phyloP scores from a whole-genome alignment of 208 protist species.

The Entamoeba dispar region DNA sequence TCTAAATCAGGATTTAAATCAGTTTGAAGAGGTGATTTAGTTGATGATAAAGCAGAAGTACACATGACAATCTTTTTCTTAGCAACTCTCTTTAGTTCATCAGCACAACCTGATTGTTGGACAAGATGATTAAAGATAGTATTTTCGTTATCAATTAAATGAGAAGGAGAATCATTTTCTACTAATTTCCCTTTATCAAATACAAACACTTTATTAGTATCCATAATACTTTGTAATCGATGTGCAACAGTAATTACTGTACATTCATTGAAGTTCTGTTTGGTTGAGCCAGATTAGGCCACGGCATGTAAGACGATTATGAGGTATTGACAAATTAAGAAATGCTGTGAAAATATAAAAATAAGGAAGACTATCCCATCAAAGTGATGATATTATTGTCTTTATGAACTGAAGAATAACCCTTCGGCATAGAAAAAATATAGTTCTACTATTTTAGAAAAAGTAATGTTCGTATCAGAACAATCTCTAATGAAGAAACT shows the following conservation, averaged over 20 bases:
- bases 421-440: too few species aligned
- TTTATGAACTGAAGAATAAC: too few species aligned
- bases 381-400: too few species aligned
- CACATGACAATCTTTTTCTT: background rate
- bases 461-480: too few species aligned
- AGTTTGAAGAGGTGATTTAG: background rate
- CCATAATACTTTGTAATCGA: slow-evolving; percentile 22
- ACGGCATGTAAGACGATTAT: too few species aligned
- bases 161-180: slow-evolving; percentile 40
- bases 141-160: background rate
- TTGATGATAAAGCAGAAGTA: background rate
- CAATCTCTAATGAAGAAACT: too few species aligned
- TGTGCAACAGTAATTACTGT: slow-evolving; percentile 25
- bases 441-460: too few species aligned
- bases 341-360: too few species aligned
- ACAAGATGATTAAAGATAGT: background rate
- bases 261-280: background rate
- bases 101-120: background rate
- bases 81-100: background rate
- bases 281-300: background rate
- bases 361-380: too few species aligned
- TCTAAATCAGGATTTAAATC: background rate
- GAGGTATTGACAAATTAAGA: too few species aligned
- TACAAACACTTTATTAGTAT: slow-evolving; percentile 54
- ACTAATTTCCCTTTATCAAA: slow-evolving; percentile 39